Conservation (phyloP, 306 rosid genomes). For the Rosa multiflora region DNA sequence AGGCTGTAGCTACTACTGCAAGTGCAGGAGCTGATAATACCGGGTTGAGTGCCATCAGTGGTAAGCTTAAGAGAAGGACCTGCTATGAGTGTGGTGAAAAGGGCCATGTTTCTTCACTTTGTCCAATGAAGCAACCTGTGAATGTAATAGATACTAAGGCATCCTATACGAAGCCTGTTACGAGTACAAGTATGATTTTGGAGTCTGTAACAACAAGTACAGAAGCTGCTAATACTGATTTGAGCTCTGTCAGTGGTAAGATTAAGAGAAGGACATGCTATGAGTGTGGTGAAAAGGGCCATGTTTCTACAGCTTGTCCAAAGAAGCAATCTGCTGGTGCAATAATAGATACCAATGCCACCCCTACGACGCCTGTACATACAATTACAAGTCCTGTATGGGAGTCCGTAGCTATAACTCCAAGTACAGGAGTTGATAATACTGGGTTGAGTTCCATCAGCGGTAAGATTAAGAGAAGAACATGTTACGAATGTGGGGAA, state of each 20-base stretch:
- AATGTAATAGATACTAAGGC: slow-evolving; percentile 18
- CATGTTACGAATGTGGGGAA: slow-evolving; percentile 80
- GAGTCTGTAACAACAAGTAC: slow-evolving; percentile 1
- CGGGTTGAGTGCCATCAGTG: slow-evolving; percentile 36
- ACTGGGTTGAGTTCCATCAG: slow-evolving; percentile 31
- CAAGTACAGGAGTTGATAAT: slow-evolving; percentile 14
- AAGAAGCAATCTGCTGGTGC: slow-evolving; percentile 22
- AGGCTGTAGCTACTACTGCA: not conserved
- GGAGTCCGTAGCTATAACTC: not conserved
- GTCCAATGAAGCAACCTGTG: slow-evolving; percentile 60
- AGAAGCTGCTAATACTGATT: slow-evolving; percentile 26
- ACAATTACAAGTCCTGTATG: not conserved
- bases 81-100: slow-evolving; percentile 85
- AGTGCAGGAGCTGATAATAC: slow-evolving; percentile 17
- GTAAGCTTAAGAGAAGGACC: slow-evolving; percentile 73
- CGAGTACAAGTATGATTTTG: not conserved
- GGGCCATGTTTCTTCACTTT: slow-evolving; percentile 65
- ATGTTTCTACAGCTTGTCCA: slow-evolving; percentile 64
- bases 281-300: slow-evolving; percentile 92
- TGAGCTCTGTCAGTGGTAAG: slow-evolving; percentile 51
- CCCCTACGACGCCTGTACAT: slow-evolving; percentile 20
- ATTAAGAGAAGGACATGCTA: slow-evolving; percentile 78
- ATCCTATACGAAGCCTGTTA: slow-evolving; percentile 12
- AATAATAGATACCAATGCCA: not conserved
- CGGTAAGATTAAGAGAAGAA: slow-evolving; percentile 73